Evolutionary conservation across 768 basidiomycete species (phyloP).

Genomic region (Candolleomyces aberdarensis): DNA sequence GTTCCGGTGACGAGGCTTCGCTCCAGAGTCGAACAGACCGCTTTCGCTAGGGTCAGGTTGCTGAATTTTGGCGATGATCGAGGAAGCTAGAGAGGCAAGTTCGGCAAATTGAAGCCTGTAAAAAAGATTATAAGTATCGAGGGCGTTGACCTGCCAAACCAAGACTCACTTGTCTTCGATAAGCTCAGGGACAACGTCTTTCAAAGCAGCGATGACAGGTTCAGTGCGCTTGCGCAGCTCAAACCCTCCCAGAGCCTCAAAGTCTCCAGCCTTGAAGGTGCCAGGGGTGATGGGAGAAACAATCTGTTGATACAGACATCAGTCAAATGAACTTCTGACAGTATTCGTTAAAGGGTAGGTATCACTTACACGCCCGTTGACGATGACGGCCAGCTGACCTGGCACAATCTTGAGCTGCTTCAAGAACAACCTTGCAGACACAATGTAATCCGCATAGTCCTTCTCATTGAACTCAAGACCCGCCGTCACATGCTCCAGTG

Average conservation of each 20-base stretch:
- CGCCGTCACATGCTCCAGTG: constrained; percentile 30
- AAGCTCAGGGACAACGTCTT: constrained; percentile 43
- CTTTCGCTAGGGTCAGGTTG: constrained; percentile 69
- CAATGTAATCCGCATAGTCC: constrained; percentile 41
- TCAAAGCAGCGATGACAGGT: constrained; percentile 65
- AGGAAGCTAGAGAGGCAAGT: constrained; percentile 62
- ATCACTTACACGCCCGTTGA: constrained; percentile 79
- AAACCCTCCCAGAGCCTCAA: constrained; percentile 65
- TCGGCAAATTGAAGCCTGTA: constrained; percentile 55
- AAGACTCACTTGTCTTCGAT: constrained; percentile 20
- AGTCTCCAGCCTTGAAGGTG: constrained; percentile 69
- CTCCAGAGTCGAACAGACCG: constrained; percentile 68
- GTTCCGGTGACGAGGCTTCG: constrained; percentile 52
- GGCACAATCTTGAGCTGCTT: constrained; percentile 56
- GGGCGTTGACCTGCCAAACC: background rate
- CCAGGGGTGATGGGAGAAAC: constrained; percentile 65
- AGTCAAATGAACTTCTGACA: background rate
- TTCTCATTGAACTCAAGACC: constrained; percentile 31
- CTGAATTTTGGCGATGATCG: constrained; percentile 69
- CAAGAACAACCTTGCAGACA: constrained; percentile 43
- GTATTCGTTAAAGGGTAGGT: background rate
- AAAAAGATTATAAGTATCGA: background rate
- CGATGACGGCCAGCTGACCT: constrained; percentile 60
- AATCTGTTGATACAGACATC: constrained; percentile 44
- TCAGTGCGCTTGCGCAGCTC: constrained; percentile 71